A percentile compares a stretch with the other conserved stretches of the same genome.
Conservation (phyloP, 2,329 filamentous ascomycete species). For the Aspergillus proliferans region DNA sequence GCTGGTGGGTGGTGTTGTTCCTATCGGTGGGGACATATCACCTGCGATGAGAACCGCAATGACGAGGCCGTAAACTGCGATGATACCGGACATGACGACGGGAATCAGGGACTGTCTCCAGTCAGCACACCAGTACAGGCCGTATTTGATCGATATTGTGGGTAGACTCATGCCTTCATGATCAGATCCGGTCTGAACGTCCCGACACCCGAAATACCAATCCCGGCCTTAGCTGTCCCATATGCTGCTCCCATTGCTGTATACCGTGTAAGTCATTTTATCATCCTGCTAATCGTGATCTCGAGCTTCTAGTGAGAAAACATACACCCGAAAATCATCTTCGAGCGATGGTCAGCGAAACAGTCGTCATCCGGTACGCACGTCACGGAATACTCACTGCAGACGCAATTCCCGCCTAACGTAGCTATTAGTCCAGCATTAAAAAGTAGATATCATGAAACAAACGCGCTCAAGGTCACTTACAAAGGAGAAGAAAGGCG, state of each 20-base stretch:
- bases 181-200: slow-evolving; percentile 62
- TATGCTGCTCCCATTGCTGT: slow-evolving; percentile 60
- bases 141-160: neutral
- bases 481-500: slow-evolving; percentile 64
- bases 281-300: slow-evolving; percentile 3
- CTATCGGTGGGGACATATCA: slow-evolving; percentile 66
- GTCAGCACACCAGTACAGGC: slow-evolving; percentile 14
- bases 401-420: slow-evolving; percentile 44
- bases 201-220: slow-evolving; percentile 61
- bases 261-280: slow-evolving; percentile 14
- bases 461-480: slow-evolving; percentile 23
- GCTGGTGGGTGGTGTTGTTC: slow-evolving; percentile 59
- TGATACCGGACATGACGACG: slow-evolving; percentile 93
- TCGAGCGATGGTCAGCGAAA: slow-evolving; percentile 20
- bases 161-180: slow-evolving; percentile 53
- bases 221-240: slow-evolving; percentile 62
- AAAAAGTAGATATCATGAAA: neutral
- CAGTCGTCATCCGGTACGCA: slow-evolving; percentile 1
- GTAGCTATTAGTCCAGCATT: slow-evolving; percentile 19
- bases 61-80: slow-evolving; percentile 95
- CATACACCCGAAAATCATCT: slow-evolving; percentile 51
- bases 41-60: slow-evolving; percentile 93
- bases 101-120: slow-evolving; percentile 43
- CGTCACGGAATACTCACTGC: slow-evolving; percentile 34
- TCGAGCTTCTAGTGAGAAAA: slow-evolving; percentile 11